These are phyloP conservation scores for Paecilomyces sp. DNA, from an alignment of 2,329 filamentous ascomycete genomes.

Conservation along the genomic window DNA sequence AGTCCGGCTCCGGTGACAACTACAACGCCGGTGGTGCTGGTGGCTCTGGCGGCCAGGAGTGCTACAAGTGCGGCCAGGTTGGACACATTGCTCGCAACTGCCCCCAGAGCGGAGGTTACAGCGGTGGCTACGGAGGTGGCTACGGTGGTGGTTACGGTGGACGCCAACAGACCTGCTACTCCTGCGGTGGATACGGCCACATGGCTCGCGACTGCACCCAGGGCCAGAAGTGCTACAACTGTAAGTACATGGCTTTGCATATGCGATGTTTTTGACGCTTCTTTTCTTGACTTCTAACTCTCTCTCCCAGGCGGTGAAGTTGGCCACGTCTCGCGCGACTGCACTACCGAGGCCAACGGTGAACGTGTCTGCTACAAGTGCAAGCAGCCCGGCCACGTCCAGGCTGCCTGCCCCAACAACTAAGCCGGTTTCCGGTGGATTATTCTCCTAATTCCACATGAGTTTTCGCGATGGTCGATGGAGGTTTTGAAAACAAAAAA, in stretches of 20 bases:
- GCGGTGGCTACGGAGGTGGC: constrained; percentile 41
- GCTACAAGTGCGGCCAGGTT: constrained; percentile 97
- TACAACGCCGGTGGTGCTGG: constrained; percentile 40
- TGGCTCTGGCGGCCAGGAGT: constrained; percentile 57
- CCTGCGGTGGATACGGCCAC: constrained; percentile 93
- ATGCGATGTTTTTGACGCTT: background rate
- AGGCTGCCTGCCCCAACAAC: constrained; percentile 88
- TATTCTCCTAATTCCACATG: background rate
- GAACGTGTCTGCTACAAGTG: constrained; percentile 99
- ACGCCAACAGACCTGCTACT: constrained; percentile 86
- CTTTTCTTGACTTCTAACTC: constrained; percentile 2
- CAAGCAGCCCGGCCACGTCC: constrained; percentile 80
- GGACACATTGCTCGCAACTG: constrained; percentile 83
- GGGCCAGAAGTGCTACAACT: constrained; percentile 99
- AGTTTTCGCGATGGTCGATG: background rate
- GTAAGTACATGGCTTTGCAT: constrained; percentile 39
- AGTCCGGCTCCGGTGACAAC: constrained; percentile 38
- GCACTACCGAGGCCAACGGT: constrained; percentile 79
- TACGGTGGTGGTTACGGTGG: constrained; percentile 44
- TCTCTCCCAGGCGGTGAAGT: constrained; percentile 61
- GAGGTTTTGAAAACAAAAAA: background rate
- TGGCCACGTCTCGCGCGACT: constrained; percentile 92
- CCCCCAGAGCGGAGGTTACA: constrained; percentile 44
- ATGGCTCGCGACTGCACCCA: constrained; percentile 98
- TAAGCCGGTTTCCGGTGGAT: constrained; percentile 35